These are phyloP conservation scores for Penicillium flavigenum DNA, from an alignment of 495 filamentous ascomycete species.

Conservation along the genomic window DNA sequence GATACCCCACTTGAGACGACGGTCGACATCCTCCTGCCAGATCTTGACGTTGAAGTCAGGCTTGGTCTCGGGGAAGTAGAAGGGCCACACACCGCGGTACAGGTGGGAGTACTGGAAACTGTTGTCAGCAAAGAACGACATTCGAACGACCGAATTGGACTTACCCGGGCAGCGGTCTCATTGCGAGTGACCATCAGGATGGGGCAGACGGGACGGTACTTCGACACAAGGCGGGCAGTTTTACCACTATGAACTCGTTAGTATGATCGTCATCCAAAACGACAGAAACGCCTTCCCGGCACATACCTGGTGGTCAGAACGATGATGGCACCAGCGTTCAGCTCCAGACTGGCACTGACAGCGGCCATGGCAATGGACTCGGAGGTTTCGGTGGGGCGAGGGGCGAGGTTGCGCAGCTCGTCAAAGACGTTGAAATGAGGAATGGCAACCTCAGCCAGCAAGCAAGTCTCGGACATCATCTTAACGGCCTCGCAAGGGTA, in stretches of 20 bases:
- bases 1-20: constrained; percentile 94
- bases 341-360: constrained; percentile 88
- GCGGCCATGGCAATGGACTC: constrained; percentile 96
- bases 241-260: constrained; percentile 60
- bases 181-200: constrained; percentile 98
- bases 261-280: constrained; percentile 14
- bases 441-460: constrained; percentile 93
- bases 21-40: constrained; percentile 99
- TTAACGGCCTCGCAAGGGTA: constrained; percentile 90
- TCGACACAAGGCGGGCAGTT: constrained; percentile 91
- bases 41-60: constrained; percentile 84
- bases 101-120: constrained; percentile 72
- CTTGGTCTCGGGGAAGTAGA: constrained; percentile 88
- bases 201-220: constrained; percentile 97
- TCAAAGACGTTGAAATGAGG: constrained; percentile 96
- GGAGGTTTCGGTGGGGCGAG: constrained; percentile 76
- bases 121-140: constrained; percentile 17
- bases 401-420: constrained; percentile 79
- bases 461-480: constrained; percentile 97
- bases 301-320: constrained; percentile 84
- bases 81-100: constrained; percentile 97
- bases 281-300: neutral
- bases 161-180: constrained; percentile 69
- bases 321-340: constrained; percentile 93
- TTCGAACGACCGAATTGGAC: constrained; percentile 20